These are phyloP conservation scores for Rosa multiflora DNA, from an alignment of 306 rosid genomes.

Conservation along the genomic window DNA sequence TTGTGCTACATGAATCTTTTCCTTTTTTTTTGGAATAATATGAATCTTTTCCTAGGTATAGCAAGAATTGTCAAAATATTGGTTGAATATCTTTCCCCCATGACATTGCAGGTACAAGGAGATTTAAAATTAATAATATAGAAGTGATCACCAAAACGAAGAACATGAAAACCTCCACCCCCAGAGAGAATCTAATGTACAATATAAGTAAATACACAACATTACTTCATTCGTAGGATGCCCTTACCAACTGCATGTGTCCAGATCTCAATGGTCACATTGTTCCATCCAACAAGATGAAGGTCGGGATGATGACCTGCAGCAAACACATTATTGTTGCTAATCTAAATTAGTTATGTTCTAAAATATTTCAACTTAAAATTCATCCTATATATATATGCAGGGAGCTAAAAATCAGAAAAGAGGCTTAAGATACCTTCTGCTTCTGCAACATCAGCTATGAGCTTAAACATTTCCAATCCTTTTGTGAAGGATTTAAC, in stretches of 20 bases:
- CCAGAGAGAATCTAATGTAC: not conserved
- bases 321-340: not conserved
- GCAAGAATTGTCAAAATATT: not conserved
- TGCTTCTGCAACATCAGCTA: no score
- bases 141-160: not conserved
- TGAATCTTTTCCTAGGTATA: not conserved
- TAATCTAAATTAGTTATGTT: not conserved
- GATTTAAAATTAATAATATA: not conserved
- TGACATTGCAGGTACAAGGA: not conserved
- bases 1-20: not conserved
- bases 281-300: slow-evolving; percentile 92
- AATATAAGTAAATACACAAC: not conserved
- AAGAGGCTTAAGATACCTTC: no score
- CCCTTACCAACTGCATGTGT: slow-evolving; percentile 80
- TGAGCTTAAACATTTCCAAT: no score
- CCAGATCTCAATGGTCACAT: slow-evolving; percentile 75
- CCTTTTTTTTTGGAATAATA: not conserved
- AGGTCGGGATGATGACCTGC: slow-evolving; percentile 97
- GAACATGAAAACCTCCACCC: not conserved
- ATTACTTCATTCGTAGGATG: slow-evolving; percentile 10
- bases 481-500: no score
- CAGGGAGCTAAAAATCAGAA: no score
- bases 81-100: not conserved
- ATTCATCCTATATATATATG: no score
- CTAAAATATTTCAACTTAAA: slow-evolving; percentile 5